Base-by-base conservation (phyloP, 305 asterid genomes). In the Ajuga reptans region DNA sequence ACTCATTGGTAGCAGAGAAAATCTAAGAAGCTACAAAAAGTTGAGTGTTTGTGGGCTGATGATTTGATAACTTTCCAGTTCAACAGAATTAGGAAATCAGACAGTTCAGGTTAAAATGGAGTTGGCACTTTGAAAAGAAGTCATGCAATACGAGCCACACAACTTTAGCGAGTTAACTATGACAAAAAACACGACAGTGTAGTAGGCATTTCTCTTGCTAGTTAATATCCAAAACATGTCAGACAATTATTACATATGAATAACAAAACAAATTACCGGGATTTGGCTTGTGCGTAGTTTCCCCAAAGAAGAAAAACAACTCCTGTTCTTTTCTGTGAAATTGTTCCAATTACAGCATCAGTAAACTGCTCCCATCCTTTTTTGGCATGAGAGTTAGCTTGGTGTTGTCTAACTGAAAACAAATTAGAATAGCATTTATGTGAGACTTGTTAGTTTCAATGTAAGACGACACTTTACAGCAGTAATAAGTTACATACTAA, bases 281-380 rank as follows among this genome's bases (percentile, higher is more conserved):
- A 83, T 84, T 94, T 94, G 74, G 96, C 93, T 78, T 91, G 96
- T 45, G 99, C 96, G 71, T 91, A 89, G 80, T 94, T 94, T 76
- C 99, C 99, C 99, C 99, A 94, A 68, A 94, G 97, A 71, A 94
- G 85, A 78, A 94, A 94, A 72, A 94, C 92, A 69, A 94, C 93
- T 73, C 99, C 99, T 51, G 49, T 80, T 82, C 80, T 86, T 81
- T 83, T 84, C 80, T 72, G 83, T 36, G 99, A 94, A 74, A 91
- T 86, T 80, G 95, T 79, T 78, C 75, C 79, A 61, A 94, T 94
- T 41, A 91, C 89, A 72, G 98, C 84, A 85, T 94, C 99, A 61
- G 99, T 94, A 77, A 94, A 91, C 77, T 84, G 92, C 79, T 94
- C 99, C 99, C 99, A 94, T 42, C 99, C 99, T 71, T 83, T 94